A percentile compares a stretch with the other conserved stretches of the same genome.
These are phyloP conservation scores for Saccharomycopsis lassenensis DNA, from an alignment of 805 yeast species.

Conservation along the genomic window DNA sequence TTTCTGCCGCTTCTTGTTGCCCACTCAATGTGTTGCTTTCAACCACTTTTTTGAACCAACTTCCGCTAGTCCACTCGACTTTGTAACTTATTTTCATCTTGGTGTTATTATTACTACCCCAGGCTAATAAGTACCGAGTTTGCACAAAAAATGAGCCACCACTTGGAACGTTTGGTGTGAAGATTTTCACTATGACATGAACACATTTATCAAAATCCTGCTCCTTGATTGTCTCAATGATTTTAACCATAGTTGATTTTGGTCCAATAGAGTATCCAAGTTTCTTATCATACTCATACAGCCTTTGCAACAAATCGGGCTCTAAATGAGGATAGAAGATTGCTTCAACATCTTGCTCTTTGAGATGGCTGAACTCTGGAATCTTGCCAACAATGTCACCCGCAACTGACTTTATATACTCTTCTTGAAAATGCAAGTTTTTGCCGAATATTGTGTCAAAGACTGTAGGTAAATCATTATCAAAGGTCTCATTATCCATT, in stretches of 20 bases:
- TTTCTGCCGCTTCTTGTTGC: conserved; percentile 52
- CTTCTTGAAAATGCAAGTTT: conserved; percentile 29
- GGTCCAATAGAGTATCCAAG: conserved; percentile 84
- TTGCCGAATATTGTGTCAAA: conserved; percentile 63
- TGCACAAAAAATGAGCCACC: conserved; percentile 72
- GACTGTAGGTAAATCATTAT: conserved; percentile 71
- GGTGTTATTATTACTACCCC: conserved; percentile 61
- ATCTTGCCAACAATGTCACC: conserved; percentile 25
- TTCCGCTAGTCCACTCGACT: conserved; percentile 81
- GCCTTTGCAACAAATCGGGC: conserved; percentile 33
- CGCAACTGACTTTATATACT: conserved; percentile 31
- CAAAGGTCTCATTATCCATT: conserved; percentile 37
- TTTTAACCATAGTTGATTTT: conserved; percentile 67
- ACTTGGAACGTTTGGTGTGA: conserved; percentile 92
- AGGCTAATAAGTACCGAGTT: conserved; percentile 60
- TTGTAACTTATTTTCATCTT: conserved; percentile 53
- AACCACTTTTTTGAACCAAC: conserved; percentile 86
- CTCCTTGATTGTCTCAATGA: conserved; percentile 45
- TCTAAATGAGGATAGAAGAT: conserved; percentile 28
- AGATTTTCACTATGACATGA: conserved; percentile 49
- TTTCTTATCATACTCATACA: conserved; percentile 61
- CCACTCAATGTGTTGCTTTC: conserved; percentile 81
- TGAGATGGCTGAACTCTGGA: conserved; percentile 22
- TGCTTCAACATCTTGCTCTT: conserved; percentile 23
- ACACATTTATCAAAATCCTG: conserved; percentile 34